phyloP scores from a whole-genome alignment of 202 grass and related monocot species.

The Panicum hallii region DNA sequence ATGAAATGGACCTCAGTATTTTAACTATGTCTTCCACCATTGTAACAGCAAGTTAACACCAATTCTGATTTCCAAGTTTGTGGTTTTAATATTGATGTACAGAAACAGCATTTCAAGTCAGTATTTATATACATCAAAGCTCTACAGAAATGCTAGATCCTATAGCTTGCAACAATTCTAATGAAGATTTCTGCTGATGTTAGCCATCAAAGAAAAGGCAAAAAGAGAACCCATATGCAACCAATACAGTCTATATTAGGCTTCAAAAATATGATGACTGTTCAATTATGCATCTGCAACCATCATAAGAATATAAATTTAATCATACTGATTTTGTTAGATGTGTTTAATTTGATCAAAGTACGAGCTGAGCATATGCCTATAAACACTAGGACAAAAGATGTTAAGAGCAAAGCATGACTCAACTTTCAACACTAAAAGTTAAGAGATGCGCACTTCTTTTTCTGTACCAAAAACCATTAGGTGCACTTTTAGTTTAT shows the following conservation, averaged over 20 bases:
- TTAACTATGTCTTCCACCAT: slow-evolving; percentile 28
- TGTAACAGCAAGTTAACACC: not conserved
- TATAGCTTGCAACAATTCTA: not conserved
- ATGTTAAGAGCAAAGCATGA: not conserved
- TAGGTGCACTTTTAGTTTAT: not conserved
- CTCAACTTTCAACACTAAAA: slow-evolving; percentile 8
- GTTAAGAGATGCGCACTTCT: not conserved
- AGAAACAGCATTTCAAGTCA: slow-evolving; percentile 34
- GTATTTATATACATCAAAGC: not conserved
- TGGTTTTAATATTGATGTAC: not conserved
- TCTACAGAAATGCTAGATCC: not conserved
- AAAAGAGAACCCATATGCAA: slow-evolving; percentile 4
- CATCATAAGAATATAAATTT: slow-evolving; percentile 22
- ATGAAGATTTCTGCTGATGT: slow-evolving; percentile 9
- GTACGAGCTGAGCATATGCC: not conserved
- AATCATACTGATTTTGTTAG: not conserved
- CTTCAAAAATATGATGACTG: slow-evolving; percentile 19
- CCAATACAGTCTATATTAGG: slow-evolving; percentile 18
- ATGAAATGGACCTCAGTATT: not conserved
- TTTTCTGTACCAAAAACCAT: not conserved
- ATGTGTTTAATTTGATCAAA: slow-evolving; percentile 11
- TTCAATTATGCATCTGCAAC: not conserved
- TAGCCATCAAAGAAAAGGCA: not conserved
- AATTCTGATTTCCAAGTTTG: not conserved
- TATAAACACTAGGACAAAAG: slow-evolving; percentile 11